Evolutionary conservation across 1,284 basidiomycete species (phyloP).

Genomic region (Schizophyllum amplum): DNA sequence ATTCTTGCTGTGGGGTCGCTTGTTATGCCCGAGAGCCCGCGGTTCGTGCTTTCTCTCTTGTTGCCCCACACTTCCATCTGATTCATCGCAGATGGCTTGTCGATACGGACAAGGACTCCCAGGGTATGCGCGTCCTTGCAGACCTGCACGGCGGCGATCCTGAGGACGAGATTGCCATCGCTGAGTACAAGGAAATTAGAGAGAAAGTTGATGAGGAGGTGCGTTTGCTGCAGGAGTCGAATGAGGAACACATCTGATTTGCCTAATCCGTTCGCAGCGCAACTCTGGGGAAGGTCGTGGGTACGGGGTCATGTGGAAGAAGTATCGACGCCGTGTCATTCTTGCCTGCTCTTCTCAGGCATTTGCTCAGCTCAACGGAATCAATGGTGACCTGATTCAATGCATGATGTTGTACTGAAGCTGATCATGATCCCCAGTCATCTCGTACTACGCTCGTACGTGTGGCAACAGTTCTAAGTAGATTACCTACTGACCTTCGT

Average conservation of each 20-base stretch:
- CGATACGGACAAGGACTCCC: slow-evolving; percentile 80
- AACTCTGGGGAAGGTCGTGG: slow-evolving; percentile 73
- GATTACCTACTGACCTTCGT: slow-evolving; percentile 11
- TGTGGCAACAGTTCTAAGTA: slow-evolving; percentile 14
- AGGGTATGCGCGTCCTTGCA: slow-evolving; percentile 84
- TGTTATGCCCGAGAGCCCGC: slow-evolving; percentile 87
- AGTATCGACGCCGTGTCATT: slow-evolving; percentile 83
- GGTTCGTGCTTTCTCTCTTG: slow-evolving; percentile 35
- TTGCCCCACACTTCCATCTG: background rate
- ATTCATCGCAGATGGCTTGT: slow-evolving; percentile 71
- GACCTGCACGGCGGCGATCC: slow-evolving; percentile 86
- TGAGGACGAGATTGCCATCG: slow-evolving; percentile 64
- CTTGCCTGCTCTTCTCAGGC: slow-evolving; percentile 98
- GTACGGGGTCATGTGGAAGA: slow-evolving; percentile 82
- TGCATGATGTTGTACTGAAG: slow-evolving; percentile 7
- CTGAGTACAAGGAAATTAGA: slow-evolving; percentile 91
- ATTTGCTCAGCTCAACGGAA: slow-evolving; percentile 94
- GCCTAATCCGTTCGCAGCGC: slow-evolving; percentile 35
- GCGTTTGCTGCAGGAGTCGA: slow-evolving; percentile 18
- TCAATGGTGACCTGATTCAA: slow-evolving; percentile 53
- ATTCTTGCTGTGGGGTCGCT: slow-evolving; percentile 80
- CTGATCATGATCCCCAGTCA: slow-evolving; percentile 44
- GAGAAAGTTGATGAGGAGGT: slow-evolving; percentile 82
- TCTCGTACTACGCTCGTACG: slow-evolving; percentile 91
- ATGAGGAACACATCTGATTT: background rate